phyloP scores from a whole-genome alignment of 2,329 filamentous ascomycete genomes.

The Intubia oerlemansii region DNA sequence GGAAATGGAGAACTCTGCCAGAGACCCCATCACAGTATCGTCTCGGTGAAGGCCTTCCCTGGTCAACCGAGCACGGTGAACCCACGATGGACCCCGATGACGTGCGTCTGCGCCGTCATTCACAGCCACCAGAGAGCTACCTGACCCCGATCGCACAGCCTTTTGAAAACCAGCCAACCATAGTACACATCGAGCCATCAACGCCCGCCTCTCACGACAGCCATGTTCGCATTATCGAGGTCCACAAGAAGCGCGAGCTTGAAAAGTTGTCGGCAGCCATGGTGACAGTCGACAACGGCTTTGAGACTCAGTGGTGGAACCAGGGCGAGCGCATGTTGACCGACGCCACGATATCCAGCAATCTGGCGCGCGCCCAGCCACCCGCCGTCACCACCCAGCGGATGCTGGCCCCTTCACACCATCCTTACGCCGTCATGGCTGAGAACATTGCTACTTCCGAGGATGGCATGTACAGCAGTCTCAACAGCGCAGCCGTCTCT shows the following conservation, averaged over 20 bases:
- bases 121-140: slow-evolving; percentile 7
- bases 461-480: too few relatives aligned
- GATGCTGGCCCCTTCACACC: too few relatives aligned
- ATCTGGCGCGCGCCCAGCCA: slow-evolving; percentile 1
- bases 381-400: background rate
- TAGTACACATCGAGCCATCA: slow-evolving; percentile 4
- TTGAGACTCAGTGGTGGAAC: slow-evolving; percentile 37
- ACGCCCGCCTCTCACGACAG: background rate
- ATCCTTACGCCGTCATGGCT: too few relatives aligned
- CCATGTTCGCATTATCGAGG: slow-evolving; percentile 13
- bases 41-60: slow-evolving; percentile 26
- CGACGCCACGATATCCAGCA: slow-evolving; percentile 12
- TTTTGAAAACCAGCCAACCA: slow-evolving; percentile 3
- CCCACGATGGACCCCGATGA: slow-evolving; percentile 12
- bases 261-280: slow-evolving; percentile 28
- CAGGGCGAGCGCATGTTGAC: too few relatives aligned
- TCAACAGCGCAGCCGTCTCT: too few relatives aligned
- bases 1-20: too few relatives aligned
- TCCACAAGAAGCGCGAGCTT: slow-evolving; percentile 20
- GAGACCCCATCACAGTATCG: slow-evolving; percentile 18
- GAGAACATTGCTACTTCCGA: too few relatives aligned
- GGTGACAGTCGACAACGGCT: slow-evolving; percentile 35
- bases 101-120: slow-evolving; percentile 2
- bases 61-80: slow-evolving; percentile 17
- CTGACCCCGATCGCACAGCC: background rate